phyloP scores from a whole-genome alignment of 169 alveolate species.

The Plasmodium yoelii region DNA sequence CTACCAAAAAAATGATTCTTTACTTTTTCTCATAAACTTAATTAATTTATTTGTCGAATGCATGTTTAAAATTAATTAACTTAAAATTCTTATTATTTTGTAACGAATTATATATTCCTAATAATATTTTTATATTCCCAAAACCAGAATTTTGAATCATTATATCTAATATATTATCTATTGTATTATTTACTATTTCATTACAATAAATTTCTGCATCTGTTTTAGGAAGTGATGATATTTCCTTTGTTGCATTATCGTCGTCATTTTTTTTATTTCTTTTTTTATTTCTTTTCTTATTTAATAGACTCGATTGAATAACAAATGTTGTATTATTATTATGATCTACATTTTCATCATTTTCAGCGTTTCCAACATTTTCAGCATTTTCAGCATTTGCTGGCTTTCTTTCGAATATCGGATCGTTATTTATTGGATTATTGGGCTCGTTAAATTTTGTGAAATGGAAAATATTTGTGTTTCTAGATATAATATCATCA shows the following conservation, averaged over 20 bases:
- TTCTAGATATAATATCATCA: constrained; percentile 32
- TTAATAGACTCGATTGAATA: too few relatives aligned
- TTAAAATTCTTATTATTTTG: constrained; percentile 39
- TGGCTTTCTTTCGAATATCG: background rate
- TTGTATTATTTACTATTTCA: constrained; percentile 42
- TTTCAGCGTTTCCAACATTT: background rate
- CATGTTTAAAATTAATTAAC: constrained; percentile 25
- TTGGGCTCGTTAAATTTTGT: background rate
- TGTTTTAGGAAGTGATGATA: background rate
- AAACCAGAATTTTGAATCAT: constrained; percentile 46
- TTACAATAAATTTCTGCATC: constrained; percentile 29
- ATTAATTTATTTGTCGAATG: background rate
- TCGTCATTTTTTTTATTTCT: background rate
- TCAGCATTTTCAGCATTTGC: background rate
- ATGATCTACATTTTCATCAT: background rate
- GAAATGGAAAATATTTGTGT: constrained; percentile 43
- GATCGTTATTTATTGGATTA: background rate
- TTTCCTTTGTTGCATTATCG: background rate
- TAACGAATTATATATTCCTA: constrained; percentile 61
- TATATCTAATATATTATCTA: constrained; percentile 40
- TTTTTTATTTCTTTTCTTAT: too few relatives aligned
- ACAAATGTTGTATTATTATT: too few relatives aligned
- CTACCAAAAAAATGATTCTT: too few relatives aligned
- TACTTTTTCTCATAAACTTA: too few relatives aligned
- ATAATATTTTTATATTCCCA: constrained; percentile 19